These are phyloP conservation scores for Hortaea sp. DNA, from an alignment of 2,329 filamentous ascomycete genomes.

Conservation along the genomic window DNA sequence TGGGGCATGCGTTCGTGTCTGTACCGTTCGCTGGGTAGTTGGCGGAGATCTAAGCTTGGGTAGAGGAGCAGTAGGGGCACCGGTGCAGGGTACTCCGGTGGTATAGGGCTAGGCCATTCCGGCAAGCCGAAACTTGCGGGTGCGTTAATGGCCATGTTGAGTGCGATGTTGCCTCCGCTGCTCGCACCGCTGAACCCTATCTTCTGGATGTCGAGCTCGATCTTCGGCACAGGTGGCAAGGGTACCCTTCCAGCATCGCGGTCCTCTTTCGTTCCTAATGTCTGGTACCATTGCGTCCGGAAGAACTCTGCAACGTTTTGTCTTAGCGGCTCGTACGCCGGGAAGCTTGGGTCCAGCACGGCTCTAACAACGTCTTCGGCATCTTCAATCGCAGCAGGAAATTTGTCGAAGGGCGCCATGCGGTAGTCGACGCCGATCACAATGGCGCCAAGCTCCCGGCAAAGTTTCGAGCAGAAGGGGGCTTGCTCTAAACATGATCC, in stretches of 20 bases:
- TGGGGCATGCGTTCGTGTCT: conserved; percentile 25
- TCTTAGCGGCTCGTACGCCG: conserved; percentile 25
- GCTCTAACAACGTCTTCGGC: conserved; percentile 37
- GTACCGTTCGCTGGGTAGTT: conserved; percentile 31
- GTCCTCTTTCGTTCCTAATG: conserved; percentile 8
- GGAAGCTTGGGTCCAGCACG: conserved; percentile 28
- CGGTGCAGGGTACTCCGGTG: conserved; percentile 23
- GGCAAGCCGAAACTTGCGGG: conserved; percentile 17
- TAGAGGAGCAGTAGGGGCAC: conserved; percentile 35
- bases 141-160: conserved; percentile 32
- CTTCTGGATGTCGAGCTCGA: conserved; percentile 28
- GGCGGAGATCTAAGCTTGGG: conserved; percentile 32
- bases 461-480: conserved; percentile 38
- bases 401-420: conserved; percentile 37
- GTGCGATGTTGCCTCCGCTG: conserved; percentile 38
- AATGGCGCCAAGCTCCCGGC: conserved; percentile 31
- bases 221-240: conserved; percentile 5
- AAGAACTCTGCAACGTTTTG: conserved; percentile 20
- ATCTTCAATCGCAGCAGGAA: conserved; percentile 38
- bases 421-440: conserved; percentile 40
- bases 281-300: conserved; percentile 7
- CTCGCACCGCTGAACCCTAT: conserved; percentile 36
- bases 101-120: conserved; percentile 30
- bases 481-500: conserved; percentile 35
- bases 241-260: conserved; percentile 5